Base-by-base conservation (phyloP, 2,329 filamentous ascomycete species). In the Colletotrichum phormii region DNA sequence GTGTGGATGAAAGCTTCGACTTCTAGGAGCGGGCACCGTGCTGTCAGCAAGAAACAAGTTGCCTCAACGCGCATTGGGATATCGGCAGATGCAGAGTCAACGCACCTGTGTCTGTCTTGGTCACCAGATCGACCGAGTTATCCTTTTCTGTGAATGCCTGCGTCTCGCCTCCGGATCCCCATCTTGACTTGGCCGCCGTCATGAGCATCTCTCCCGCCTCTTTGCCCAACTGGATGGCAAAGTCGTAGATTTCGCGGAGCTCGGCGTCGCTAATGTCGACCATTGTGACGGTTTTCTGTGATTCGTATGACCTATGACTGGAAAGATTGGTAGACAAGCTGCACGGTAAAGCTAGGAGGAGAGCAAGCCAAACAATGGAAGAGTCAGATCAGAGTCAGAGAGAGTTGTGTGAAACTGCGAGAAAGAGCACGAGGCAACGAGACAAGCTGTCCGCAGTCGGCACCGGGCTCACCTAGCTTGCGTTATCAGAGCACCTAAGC, bases 71-170 rank as follows among this genome's bases (percentile, higher is more conserved):
- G 18, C 42, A 22, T 49, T 22, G 12, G n/a, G 29, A 7, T 11
- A 13, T 31, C 2, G 2, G 12, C 37, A 4, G 29, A 18, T 42
- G 54, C 63, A 26, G 31, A 6, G 8, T 35, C 12, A 63, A 77
- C 82, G 75, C 81, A 93, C 92, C 91, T 82, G 93, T 88, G 79
- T 95, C 93, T 0, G 92, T 93, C 82, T 94, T 89, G 11, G 93
- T 95, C 24, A 95, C 93, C 74, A 95, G 89, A 79, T 95, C 93
- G 12, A 95, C 93, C 1, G 92, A 88, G 78, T 89, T 94, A 75
- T 93, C 91, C 80, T 95, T 95, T 81, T 95, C 92, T 8, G 86
- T 82, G 67, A 88, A 86, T 1, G 77, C 77, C 72, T 86, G 81
- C 55, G 69, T 46, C 18, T 62, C 24, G 78, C 77, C 71, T 75